Conservation (phyloP, 768 basidiomycete genomes). For the Chalciporus sphaerocephalus region DNA sequence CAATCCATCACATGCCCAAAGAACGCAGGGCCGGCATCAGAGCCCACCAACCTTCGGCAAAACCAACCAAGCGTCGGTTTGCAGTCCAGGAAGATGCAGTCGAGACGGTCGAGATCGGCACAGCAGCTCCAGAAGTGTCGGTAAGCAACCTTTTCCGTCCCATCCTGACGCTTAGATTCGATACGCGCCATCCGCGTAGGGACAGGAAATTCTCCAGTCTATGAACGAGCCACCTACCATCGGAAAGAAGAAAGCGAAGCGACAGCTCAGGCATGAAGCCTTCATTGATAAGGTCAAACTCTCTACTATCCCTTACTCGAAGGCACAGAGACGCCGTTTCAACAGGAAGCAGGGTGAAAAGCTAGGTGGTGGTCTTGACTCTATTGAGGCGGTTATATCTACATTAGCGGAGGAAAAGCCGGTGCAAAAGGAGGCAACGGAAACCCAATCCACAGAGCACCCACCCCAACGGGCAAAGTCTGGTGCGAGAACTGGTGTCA, state of each 20-base stretch:
- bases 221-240: constrained; percentile 25
- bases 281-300: constrained; percentile 63
- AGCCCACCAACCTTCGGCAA: constrained; percentile 52
- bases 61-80: constrained; percentile 44
- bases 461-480: constrained; percentile 6
- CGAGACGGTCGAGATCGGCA: constrained; percentile 46
- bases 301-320: constrained; percentile 56
- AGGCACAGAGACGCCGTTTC: constrained; percentile 63
- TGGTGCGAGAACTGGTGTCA: constrained; percentile 44
- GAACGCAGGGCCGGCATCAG: constrained; percentile 39
- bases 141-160: constrained; percentile 30
- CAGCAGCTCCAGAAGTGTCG: constrained; percentile 34
- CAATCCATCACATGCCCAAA: no score
- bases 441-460: constrained; percentile 16
- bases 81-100: constrained; percentile 47
- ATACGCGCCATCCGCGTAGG: constrained; percentile 29
- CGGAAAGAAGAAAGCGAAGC: constrained; percentile 64
- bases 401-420: constrained; percentile 42
- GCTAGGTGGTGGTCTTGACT: constrained; percentile 46
- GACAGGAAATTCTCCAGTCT: constrained; percentile 40
- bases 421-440: constrained; percentile 13
- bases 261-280: constrained; percentile 58
- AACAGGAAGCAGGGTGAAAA: constrained; percentile 68
- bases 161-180: not conserved
- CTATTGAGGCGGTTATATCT: constrained; percentile 52